Conservation (phyloP, 2,329 filamentous ascomycete species). For the Penicillium sp. region DNA sequence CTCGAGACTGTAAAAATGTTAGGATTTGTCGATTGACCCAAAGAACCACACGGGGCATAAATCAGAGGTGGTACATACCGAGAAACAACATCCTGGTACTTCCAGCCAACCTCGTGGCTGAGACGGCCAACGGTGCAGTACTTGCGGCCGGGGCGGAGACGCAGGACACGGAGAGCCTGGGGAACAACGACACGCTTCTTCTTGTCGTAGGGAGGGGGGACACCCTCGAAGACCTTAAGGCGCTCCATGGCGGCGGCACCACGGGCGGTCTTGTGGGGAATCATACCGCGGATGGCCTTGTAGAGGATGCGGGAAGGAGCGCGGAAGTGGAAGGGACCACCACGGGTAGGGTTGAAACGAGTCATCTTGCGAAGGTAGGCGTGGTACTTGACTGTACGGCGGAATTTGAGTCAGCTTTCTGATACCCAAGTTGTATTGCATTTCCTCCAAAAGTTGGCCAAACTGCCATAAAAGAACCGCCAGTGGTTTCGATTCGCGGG, state of each 20-base stretch:
- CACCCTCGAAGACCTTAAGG: slow-evolving; percentile 99
- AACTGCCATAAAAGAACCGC: background rate
- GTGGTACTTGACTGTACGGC: slow-evolving; percentile 90
- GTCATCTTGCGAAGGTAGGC: slow-evolving; percentile 99
- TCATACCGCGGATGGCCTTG: slow-evolving; percentile 99
- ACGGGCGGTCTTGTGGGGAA: slow-evolving; percentile 98
- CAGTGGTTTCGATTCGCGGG: slow-evolving; percentile 1
- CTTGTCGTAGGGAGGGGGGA: slow-evolving; percentile 98
- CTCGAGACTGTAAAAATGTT: slow-evolving; percentile 62
- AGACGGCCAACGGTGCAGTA: slow-evolving; percentile 98
- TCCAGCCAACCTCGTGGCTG: slow-evolving; percentile 99
- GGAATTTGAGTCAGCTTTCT: slow-evolving; percentile 41
- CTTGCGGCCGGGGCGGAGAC: slow-evolving; percentile 98
- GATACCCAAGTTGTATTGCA: slow-evolving; percentile 1
- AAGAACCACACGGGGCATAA: background rate
- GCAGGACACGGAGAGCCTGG: slow-evolving; percentile 90
- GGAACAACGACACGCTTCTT: slow-evolving; percentile 99
- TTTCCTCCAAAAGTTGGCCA: background rate
- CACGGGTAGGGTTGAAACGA: slow-evolving; percentile 97
- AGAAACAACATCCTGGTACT: slow-evolving; percentile 98
- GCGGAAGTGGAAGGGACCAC: slow-evolving; percentile 99
- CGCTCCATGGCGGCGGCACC: slow-evolving; percentile 93
- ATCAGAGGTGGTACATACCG: slow-evolving; percentile 56
- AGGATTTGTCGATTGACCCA: slow-evolving; percentile 13
- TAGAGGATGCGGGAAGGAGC: slow-evolving; percentile 99